Base-by-base conservation (phyloP, 257 asterid genomes). In the Solanum ahanhuiri region DNA sequence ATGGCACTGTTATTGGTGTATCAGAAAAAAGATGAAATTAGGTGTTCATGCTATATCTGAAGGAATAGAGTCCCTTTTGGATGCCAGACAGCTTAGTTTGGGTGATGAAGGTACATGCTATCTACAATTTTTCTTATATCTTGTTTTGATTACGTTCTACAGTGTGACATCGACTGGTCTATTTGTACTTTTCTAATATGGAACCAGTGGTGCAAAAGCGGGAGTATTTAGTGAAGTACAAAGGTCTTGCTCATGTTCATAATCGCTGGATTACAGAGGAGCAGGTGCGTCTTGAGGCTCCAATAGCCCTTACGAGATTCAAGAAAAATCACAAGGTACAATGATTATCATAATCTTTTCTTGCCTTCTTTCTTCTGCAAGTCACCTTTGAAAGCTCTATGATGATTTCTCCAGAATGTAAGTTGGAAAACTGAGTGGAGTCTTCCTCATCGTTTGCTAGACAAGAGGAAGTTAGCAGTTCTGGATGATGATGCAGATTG, bases 181-280 rank as follows among this genome's bases (percentile, higher is more conserved):
- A 35, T 60, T 54, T 83, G 70, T 86, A 71, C 58, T 79, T 64
- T 87, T 57, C 69, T 64, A 67, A 73, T 43, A 51, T 82, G 83
- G 41, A 66, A 23, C 63, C 31, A 90, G 92, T 12, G 43, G 83
- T 30, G 72, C 76, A 66, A 35, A 69, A 83, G 76, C 70, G 48
- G 84, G 81, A 88, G 67, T 90, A 90, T 70, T 85, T 88, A 48
- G 90, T 88, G 71, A 90, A 90, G 89, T 86, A 88, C 88, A 85
- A 63, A 75, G 89, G 89, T 60, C 88, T 90, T 72, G 89, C 90
- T 71, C 90, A 88, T 82, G 86, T 85, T 81, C 92, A 88, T 75
- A 88, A 71, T 31, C 23, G 79, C 64, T 90, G 92, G 89, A 83
- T 90, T 43, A 75, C 89, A 71, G 83, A 87, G 76, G 41, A 25